Base-by-base conservation (phyloP, 345 rosid genomes). In the Durio zibethinus region DNA sequence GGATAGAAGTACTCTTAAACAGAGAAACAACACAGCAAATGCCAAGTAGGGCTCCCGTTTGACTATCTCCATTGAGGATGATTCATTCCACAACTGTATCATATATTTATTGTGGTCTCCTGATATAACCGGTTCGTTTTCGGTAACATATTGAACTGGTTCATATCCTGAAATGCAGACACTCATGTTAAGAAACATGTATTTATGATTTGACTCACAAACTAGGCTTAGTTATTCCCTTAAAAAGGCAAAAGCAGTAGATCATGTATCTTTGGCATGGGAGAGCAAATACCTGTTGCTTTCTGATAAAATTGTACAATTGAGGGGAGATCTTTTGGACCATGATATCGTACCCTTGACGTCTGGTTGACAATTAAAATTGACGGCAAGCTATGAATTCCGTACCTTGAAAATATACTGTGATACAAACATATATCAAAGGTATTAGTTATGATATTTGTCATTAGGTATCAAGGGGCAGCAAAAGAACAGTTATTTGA, bases 381-480 rank as follows among this genome's bases (percentile, higher is more conserved):
- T 69, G 95, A 84, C 25, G 98, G 98, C 81, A 94, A 78, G 82
- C 97, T 90, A 81, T 85, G 99, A 77, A 95, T 88, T 79, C 98
- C 98, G 77, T 88, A 90, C 81, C 87, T 88, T 14, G 97, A 96
- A 82, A 89, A 93, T 54, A 93, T 71, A 80, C 98, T 93, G 90
- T 82, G 78, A 79, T 27, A 65, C 50, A 75, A n/a, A 72, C 42
- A 43, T 48, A 66, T 31, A 78, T 57, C 62, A 57, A 76, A 36
- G 12, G 52, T 23, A 75, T 75, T 40, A 83, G 23, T 31, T 25
- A 48, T 18, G 27, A 10, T 10, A 71, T 71, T 18, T 47, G 12
- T 48, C 1, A 18, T 50, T 71, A 71, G 42, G 50, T 71, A 50
- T 31, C 36, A 31, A 29, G 27, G 1, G 10, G 15, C 35, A 20